Base-by-base conservation (phyloP, 73 alveolate genomes). In the Diophrys sp. region DNA sequence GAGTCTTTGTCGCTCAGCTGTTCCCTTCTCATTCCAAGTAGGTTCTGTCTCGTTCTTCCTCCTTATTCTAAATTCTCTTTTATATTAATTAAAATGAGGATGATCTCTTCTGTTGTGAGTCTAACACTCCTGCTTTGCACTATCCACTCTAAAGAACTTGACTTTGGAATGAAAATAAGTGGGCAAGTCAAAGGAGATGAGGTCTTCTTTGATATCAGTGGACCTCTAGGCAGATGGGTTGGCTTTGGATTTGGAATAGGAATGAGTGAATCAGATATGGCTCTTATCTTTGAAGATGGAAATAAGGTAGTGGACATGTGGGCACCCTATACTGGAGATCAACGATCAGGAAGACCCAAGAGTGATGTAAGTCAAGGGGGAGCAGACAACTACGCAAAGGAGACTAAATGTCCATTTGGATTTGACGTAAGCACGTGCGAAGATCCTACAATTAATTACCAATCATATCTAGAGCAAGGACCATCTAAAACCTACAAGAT, bases 171-270 rank as follows among this genome's bases (percentile, higher is more conserved):
- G 62, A 44, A 44, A 18, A 44, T 44, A 11, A 18, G 18, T 5
- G 62, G n/a, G 5, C n/a, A 44, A 18, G 18, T 44, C n/a, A 44
- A 11, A 44, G 18, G 18, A 18, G 62, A 44, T 5, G 62, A 44
- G 18, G 18, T 44, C 18, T 11, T 44, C 5, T 44, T 44, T 44
- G 18, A 5, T 44, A 44, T 44, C 62, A 44, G n/a, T 44, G 62
- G 72, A 23, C 72, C 72, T 62, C 23, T 26, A 68, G 75, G 55
- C 2, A 2, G 2, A 2, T 68, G 75, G 75, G 34, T 25, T 18
- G 75, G 75, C 1, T 68, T 68, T 28, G 75, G 75, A 26, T 68
- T 68, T 28, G 75, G 56, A 2, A 18, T 1, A 2, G 54, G 30
- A 28, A 68, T 68, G 75, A 1, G 26, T 23, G 2, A 29, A 26